Evolutionary conservation across 306 rosid species (phyloP), one percentile per base, ranked within the genome.

Genomic region (Vigna unguiculata): DNA sequence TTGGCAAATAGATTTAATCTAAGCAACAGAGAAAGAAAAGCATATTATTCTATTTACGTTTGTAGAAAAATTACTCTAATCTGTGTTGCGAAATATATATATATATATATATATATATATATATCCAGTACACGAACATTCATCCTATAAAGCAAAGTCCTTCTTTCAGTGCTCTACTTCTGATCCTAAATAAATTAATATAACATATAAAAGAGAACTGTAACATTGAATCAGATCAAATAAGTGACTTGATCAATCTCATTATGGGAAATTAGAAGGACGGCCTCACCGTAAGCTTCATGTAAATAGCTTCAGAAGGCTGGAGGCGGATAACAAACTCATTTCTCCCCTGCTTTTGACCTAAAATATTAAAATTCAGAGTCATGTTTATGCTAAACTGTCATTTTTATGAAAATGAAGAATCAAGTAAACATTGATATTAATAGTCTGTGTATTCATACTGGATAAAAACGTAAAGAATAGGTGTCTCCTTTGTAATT

Each of bases 321-420:
- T 92, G 97, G 75, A 92, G 86, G 65, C 96, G 90, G 70, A 92
- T 90, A 38, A 92, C 97, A 66, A 92, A 86, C 86, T 92, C 97
- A 80, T 92, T 92, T 80, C 97, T 92, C 64, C 97, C 97, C 49
- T 88, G 97, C 59, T 65, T 91, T 74, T 91, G 79, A 80, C 99
- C 97, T 89, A 71, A 74, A 82, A 82, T 54, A 30, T 58, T 80
- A 51, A 74, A 49, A 34, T 40, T 40, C 43, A 43, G 30, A 25
- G 51, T 54, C 47, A 60, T 67, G 20, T 30, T 76, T 24, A 40
- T 30, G 75, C 53, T n/a, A 62, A 46, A 47, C 46, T 7, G 22
- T 63, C 49, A 71, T 72, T 49, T 9, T 47, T 32, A 69, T 24
- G 22, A 71, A 49, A 73, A 49, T 2, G 28, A 62, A 48, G 36